Conservation (phyloP, 768 basidiomycete species). For the Kwoniella sp. region DNA sequence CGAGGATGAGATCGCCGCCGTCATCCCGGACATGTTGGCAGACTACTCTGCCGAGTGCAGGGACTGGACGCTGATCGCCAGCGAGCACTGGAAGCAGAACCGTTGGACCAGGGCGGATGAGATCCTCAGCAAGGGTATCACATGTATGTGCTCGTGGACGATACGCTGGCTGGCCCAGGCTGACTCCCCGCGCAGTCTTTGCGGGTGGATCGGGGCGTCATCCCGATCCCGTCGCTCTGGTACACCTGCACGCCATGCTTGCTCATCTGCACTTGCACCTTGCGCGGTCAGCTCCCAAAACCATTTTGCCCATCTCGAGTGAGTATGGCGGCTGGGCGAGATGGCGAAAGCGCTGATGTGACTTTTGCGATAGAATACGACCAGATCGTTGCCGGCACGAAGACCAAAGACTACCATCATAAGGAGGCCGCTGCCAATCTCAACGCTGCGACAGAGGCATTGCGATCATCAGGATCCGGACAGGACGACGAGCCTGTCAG, state of each 20-base stretch:
- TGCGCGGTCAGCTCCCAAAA: conserved; percentile 78
- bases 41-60: conserved; percentile 50
- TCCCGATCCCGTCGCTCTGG: conserved; percentile 53
- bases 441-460: conserved; percentile 47
- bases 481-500: conserved; percentile 54
- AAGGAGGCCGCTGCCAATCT: conserved; percentile 59
- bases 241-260: conserved; percentile 72
- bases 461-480: conserved; percentile 61
- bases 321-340: conserved; percentile 49
- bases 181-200: conserved; percentile 19
- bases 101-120: conserved; percentile 71
- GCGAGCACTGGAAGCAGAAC: conserved; percentile 81
- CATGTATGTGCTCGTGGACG: conserved; percentile 36
- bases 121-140: conserved; percentile 60
- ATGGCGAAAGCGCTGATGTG: no score
- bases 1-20: conserved; percentile 64
- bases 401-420: conserved; percentile 35
- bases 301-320: conserved; percentile 70
- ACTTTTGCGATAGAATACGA: conserved; percentile 39
- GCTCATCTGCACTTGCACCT: conserved; percentile 79
- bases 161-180: not conserved
- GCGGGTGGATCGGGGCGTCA: conserved; percentile 51
- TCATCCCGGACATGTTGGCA: conserved; percentile 54
- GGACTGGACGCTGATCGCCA: conserved; percentile 57
- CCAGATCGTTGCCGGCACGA: conserved; percentile 22